Percentiles rank a stretch among this genome's conserved stretches.
phyloP scores from a whole-genome alignment of 139 green algal genomes.

The Volvox africanus region DNA sequence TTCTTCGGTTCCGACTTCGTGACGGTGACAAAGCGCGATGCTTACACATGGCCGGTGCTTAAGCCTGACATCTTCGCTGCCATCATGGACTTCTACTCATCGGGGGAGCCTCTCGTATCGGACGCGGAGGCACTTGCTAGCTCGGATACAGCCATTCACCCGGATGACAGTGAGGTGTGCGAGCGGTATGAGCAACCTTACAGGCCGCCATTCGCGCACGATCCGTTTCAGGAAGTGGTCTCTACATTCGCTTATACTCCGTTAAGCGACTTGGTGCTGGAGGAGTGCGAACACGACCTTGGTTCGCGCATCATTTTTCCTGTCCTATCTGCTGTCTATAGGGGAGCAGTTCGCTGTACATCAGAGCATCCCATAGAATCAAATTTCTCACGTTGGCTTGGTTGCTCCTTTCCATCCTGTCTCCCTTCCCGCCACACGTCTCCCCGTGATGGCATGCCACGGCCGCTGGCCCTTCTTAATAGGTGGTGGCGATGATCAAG shows the following conservation, averaged over 20 bases:
- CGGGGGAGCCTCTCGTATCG: slow-evolving; percentile 80
- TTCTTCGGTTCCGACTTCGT: slow-evolving; percentile 99
- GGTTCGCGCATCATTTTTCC: too few species aligned
- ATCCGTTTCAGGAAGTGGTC: too few species aligned
- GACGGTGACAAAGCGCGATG: slow-evolving; percentile 94
- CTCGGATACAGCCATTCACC: slow-evolving; percentile 75
- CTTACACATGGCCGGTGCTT: slow-evolving; percentile 83
- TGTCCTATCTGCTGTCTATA: too few species aligned
- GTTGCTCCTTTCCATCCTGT: not conserved
- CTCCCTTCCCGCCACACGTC: not conserved
- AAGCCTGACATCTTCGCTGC: slow-evolving; percentile 97
- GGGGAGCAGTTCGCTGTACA: too few species aligned
- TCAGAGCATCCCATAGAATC: too few species aligned
- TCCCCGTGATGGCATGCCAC: too few species aligned
- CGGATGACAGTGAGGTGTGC: slow-evolving; percentile 85
- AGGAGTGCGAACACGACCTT: too few species aligned
- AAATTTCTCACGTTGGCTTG: not conserved
- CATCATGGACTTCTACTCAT: slow-evolving; percentile 96
- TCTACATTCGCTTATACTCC: too few species aligned
- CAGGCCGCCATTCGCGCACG: too few species aligned
- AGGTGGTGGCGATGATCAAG: slow-evolving; percentile 99
- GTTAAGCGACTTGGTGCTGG: too few species aligned
- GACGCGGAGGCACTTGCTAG: slow-evolving; percentile 61
- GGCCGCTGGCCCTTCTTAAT: not conserved
- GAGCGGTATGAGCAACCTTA: too few species aligned